Base-by-base conservation (phyloP, 306 rosid species). In the Abrus precatorius region DNA sequence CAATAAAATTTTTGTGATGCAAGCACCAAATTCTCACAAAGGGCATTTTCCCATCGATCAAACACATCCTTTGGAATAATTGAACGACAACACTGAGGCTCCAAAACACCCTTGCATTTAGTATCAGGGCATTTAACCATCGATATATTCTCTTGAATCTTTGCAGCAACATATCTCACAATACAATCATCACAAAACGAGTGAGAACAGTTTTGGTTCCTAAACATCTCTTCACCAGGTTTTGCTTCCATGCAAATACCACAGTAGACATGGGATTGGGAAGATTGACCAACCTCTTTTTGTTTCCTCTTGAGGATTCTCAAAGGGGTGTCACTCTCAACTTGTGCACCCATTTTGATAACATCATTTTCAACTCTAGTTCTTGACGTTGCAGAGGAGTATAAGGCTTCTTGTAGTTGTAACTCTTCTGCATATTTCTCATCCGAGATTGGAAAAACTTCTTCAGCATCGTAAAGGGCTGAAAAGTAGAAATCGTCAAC, bases 401-500 rank as follows among this genome's bases (percentile, higher is more conserved):
- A 55, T 1, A 91, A 84, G 3, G 85, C 89, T 44, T 90, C 98
- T 67, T 91, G 95, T 9, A 91, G 85, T 7, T 86, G 86, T 28
- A 90, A 44, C 43, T 85, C 87, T 32, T 83, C 77, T 1, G 94
- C 97, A 44, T 87, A 91, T 63, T 74, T 87, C 75, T 87, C 93
- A 61, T 91, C 93, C 0, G 92, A 89, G 60, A 92, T 82, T 34
- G 91, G 95, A 50, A 87, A 86, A 29, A 83, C 20, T n/a, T 87
- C 83, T 6, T 84, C 81, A 4, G 61, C 80, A 44, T 88, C 92
- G 20, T 33, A 30, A 13, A 90, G 87, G 11, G 86, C 93, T 57
- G 87, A 81, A 43, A 90, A 89, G 86, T 90, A 90, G 76, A 87
- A 84, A 20, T 92, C 93, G 78, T 90, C 97, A 8, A 84, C 91